Evolutionary conservation across 805 yeast species (phyloP), one percentile per base, ranked within the genome.

Genomic region (Saccharomycopsis vini): DNA sequence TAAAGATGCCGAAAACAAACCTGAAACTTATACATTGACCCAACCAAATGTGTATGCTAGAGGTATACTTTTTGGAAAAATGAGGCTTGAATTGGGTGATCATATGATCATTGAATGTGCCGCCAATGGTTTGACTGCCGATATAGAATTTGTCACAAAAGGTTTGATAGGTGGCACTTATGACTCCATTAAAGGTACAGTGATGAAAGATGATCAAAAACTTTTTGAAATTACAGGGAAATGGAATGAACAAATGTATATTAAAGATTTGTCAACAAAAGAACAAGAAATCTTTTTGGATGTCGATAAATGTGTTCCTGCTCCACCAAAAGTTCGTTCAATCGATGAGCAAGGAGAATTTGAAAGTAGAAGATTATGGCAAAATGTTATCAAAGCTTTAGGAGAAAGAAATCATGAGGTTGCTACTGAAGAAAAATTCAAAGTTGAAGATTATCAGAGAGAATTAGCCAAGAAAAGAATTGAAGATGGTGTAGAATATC

Each of bases 41-140:
- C 97, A 92, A 62, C 98, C 98, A 47, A 92, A 92, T 59, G 78
- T 90, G 67, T 92, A 92, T 54, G 95, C 95, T 7, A 73, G 97
- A 53, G 97, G 97, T 42, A 85, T 92, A 35, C 63, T 92, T 21
- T 83, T 92, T 57, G 98, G 98, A 22, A 82, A 81, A 50, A 72
- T 92, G 68, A 83, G 81, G 63, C 79, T 83, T 45, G 98, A 92
- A 61, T 64, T 92, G 47, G 97, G 98, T 23, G 98, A 92, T 60
- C 94, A 83, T 57, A 76, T 94, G 77, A 54, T 72, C n/a, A 69
- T 92, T 45, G 75, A 72, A 53, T 83, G 90, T 54, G 71, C 75
- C 4, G 62, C 67, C 9, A 67, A 69, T 16, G 77, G 75, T 12
- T 71, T 72, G 47, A 71, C 73, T 43, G 87, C 90, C 3, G 90